Base-by-base conservation (phyloP, 2,329 filamentous ascomycete genomes). In the Diaporthe destruens region DNA sequence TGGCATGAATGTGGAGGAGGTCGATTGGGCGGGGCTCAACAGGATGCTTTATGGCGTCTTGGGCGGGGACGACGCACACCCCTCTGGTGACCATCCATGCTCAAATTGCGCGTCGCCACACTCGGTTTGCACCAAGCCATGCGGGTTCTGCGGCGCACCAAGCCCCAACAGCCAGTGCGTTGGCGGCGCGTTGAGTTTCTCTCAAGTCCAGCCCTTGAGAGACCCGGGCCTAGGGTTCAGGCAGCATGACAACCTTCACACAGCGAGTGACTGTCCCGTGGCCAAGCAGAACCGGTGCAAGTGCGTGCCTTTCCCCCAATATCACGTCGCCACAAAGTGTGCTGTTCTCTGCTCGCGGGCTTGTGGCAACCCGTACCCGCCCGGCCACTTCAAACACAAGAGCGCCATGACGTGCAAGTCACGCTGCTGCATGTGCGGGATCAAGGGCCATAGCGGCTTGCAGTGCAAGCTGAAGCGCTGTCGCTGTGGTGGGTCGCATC, bases 361-460 rank as follows among this genome's bases (percentile, higher is more conserved):
- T 16, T 84, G 82, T 44, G 81, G 80, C n/a, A 76, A 75, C 44
- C 66, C 74, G 2, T 61, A 74, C 14, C 72, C 72, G 0, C 74
- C 76, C 3, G 79, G 79, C 8, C 76, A 77, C 56, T 76, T 76
- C 74, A 77, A 76, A 57, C 80, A 83, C 73, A 76, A 75, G 36
- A 81, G 79, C 55, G 82, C 82, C 55, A 84, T 85, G 78, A 76
- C 77, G 3, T 85, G 82, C 75, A 73, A 74, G 23, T 61, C 75
- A 20, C 79, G 83, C 23, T 84, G 83, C 74, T 84, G 82, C 74
- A 84, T 84, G 82, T 84, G 83, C 71, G 83, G 83, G n/a, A 69
- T 80, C 4, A 75, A 73, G 25, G 81, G 81, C 2, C 82, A 85
- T 72, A 78, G 77, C 34, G 82, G 82, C n/a, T 76, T 72, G 18